These are phyloP conservation scores for Mycena crocata DNA, from an alignment of 768 basidiomycete species.

Conservation along the genomic window DNA sequence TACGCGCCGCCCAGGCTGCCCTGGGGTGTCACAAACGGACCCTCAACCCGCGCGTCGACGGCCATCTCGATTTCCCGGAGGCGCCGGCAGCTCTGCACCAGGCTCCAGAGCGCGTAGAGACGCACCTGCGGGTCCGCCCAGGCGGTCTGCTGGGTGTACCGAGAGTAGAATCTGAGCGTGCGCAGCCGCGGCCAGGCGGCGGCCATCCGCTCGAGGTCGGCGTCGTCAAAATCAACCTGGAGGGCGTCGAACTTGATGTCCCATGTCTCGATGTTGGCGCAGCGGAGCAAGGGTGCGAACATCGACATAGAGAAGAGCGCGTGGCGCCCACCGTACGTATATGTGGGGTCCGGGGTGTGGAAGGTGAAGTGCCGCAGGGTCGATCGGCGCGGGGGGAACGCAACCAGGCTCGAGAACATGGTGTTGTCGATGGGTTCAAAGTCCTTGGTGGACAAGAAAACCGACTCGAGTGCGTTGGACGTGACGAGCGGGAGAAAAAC, in stretches of 20 bases:
- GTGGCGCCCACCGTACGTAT: no score
- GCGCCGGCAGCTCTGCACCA: background rate
- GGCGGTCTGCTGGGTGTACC: background rate
- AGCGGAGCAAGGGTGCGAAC: background rate
- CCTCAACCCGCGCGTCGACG: background rate
- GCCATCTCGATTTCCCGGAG: background rate
- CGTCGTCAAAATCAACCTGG: background rate
- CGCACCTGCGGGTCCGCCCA: background rate
- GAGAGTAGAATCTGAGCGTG: background rate
- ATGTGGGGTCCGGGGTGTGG: background rate
- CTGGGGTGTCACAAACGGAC: background rate
- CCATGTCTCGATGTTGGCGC: background rate
- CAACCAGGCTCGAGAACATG: background rate
- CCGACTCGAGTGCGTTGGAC: background rate
- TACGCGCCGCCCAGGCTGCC: background rate
- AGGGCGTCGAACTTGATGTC: background rate
- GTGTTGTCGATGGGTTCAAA: background rate
- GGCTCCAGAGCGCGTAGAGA: background rate
- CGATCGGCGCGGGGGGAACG: background rate
- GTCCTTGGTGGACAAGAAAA: background rate
- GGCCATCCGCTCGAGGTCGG: background rate
- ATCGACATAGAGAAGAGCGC: background rate
- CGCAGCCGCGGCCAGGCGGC: conserved; percentile 1
- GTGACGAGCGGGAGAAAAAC: background rate
- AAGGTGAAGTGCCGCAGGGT: background rate